These are phyloP conservation scores for Fusarium oxysporum DNA, from an alignment of 2,329 filamentous ascomycete species.

Conservation along the genomic window DNA sequence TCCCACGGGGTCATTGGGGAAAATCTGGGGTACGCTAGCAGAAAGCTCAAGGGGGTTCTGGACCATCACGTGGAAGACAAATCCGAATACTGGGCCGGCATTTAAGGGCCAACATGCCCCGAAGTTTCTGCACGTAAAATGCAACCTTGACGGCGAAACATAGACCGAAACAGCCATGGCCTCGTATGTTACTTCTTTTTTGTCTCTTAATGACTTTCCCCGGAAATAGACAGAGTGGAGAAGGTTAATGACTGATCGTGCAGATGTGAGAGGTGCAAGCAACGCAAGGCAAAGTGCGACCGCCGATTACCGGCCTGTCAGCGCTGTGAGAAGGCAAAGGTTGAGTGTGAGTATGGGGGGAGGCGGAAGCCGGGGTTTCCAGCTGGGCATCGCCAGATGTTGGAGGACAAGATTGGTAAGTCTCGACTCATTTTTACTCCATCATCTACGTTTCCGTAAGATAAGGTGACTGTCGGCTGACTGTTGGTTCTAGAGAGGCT, in stretches of 20 bases:
- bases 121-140: not conserved
- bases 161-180: not conserved
- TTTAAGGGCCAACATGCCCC: not conserved
- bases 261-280: not conserved
- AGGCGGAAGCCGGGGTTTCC: not conserved
- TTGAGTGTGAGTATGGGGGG: not conserved
- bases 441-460: not conserved
- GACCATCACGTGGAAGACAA: not conserved
- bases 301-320: not conserved
- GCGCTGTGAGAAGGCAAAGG: not conserved
- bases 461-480: not conserved
- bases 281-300: constrained; percentile 2
- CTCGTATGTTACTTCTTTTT: not conserved
- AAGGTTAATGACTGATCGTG: no score
- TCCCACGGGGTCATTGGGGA: not conserved
- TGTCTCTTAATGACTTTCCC: not conserved
- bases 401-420: not conserved
- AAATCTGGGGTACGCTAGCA: not conserved
- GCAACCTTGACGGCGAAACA: not conserved
- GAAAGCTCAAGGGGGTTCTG: not conserved
- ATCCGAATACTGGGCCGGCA: not conserved
- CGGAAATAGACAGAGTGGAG: rapidly evolving
- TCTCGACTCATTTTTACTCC: not conserved
- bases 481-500: not conserved
- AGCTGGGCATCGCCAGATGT: not conserved